Conservation (phyloP, 129 eudicot species). For the Scalesia atractyloides region DNA sequence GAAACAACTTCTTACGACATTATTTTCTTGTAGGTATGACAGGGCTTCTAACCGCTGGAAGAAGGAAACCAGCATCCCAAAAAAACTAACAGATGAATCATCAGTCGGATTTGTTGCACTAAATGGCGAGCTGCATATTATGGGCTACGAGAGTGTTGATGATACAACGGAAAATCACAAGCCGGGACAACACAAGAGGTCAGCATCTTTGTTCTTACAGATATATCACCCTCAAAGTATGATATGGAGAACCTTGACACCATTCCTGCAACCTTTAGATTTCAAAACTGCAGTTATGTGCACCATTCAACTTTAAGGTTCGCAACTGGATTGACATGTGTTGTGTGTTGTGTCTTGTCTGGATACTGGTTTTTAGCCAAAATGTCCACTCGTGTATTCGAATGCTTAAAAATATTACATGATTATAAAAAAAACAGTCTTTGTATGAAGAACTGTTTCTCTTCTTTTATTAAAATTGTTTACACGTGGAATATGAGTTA, state of each 20-base stretch:
- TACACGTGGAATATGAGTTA: conserved; percentile 3
- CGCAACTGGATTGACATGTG: conserved; percentile 14
- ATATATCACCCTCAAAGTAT: conserved; percentile 72
- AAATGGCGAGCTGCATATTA: conserved; percentile 69
- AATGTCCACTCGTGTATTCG: conserved; percentile 15
- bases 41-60: conserved; percentile 68
- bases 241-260: conserved; percentile 81
- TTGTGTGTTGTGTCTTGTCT: conserved; percentile 16
- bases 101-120: conserved; percentile 72
- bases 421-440: not conserved
- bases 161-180: conserved; percentile 51
- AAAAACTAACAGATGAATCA: conserved; percentile 52
- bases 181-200: conserved; percentile 62
- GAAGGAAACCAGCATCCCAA: conserved; percentile 79
- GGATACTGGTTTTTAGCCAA: conserved; percentile 7
- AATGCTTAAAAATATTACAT: conserved; percentile 1
- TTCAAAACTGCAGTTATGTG: conserved; percentile 82
- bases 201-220: conserved; percentile 58
- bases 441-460: conserved; percentile 15
- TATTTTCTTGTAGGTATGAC: conserved; percentile 55
- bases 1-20: conserved; percentile 5
- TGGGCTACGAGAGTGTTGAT: conserved; percentile 40
- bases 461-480: conserved; percentile 20
- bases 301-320: conserved; percentile 60
- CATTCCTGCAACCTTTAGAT: conserved; percentile 60